phyloP scores from a whole-genome alignment of 2,329 filamentous ascomycete species.

The Ophiocordyceps polyrhachis-furcata region DNA sequence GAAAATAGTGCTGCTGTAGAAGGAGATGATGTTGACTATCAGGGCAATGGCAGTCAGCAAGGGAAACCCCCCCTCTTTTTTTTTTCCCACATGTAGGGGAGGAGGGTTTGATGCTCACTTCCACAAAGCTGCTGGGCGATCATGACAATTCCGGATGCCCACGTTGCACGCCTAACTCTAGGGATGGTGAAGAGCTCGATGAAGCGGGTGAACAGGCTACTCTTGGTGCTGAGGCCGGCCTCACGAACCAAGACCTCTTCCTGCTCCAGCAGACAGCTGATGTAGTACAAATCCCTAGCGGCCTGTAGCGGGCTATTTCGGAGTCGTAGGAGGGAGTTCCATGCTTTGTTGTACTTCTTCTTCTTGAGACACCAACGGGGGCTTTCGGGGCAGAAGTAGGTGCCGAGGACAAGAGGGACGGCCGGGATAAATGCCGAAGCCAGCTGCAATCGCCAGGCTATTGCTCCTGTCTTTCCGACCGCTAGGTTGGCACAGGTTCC shows the following conservation, averaged over 20 bases:
- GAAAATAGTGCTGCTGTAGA: slow-evolving; percentile 29
- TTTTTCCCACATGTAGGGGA: neutral
- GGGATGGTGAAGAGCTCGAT: slow-evolving; percentile 38
- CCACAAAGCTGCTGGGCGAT: slow-evolving; percentile 44
- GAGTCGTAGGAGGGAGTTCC: slow-evolving; percentile 33
- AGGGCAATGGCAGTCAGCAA: neutral
- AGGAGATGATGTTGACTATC: slow-evolving; percentile 28
- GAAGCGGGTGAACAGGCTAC: slow-evolving; percentile 29
- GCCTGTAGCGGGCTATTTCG: slow-evolving; percentile 41
- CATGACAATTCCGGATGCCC: slow-evolving; percentile 52
- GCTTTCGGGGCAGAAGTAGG: slow-evolving; percentile 46
- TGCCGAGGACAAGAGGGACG: slow-evolving; percentile 34
- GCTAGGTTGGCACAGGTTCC: slow-evolving; percentile 47
- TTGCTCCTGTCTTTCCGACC: slow-evolving; percentile 36
- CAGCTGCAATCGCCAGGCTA: slow-evolving; percentile 45
- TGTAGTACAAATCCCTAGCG: slow-evolving; percentile 43
- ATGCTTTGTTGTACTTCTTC: slow-evolving; percentile 32
- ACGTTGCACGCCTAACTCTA: slow-evolving; percentile 39
- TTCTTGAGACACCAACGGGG: slow-evolving; percentile 51
- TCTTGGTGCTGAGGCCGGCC: slow-evolving; percentile 16
- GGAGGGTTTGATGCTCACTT: slow-evolving; percentile 5
- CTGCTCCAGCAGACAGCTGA: slow-evolving; percentile 16
- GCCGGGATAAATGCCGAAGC: slow-evolving; percentile 48
- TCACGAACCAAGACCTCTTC: slow-evolving; percentile 11
- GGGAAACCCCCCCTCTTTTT: neutral